Percentiles rank a stretch among this genome's conserved stretches.
These are phyloP conservation scores for Brassica carinata DNA, from an alignment of 345 rosid genomes.

Conservation along the genomic window DNA sequence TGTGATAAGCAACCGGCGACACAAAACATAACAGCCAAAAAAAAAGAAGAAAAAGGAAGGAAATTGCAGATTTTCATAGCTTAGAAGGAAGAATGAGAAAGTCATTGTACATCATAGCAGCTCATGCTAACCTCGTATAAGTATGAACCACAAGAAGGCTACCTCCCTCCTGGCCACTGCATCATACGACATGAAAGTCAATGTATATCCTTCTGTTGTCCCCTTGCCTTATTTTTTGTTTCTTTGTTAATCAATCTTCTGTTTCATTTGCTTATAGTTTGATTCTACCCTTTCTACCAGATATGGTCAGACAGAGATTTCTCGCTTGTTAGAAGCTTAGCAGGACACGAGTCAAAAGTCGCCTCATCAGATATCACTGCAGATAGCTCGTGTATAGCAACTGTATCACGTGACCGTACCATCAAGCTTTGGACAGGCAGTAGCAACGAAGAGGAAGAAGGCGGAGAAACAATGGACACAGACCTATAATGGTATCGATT, in stretches of 20 bases:
- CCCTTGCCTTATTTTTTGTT: slow-evolving; percentile 7
- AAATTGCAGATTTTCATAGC: too few relatives aligned
- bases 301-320: slow-evolving; percentile 95
- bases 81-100: too few relatives aligned
- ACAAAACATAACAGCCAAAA: too few relatives aligned
- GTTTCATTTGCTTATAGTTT: slow-evolving; percentile 12
- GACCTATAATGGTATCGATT: not conserved
- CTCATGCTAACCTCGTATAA: slow-evolving; percentile 23
- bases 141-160: slow-evolving; percentile 97
- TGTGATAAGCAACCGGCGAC: too few relatives aligned
- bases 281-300: slow-evolving; percentile 45
- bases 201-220: slow-evolving; percentile 49
- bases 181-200: slow-evolving; percentile 86
- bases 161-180: slow-evolving; percentile 68
- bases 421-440: slow-evolving; percentile 71
- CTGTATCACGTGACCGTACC: slow-evolving; percentile 74
- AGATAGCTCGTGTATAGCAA: slow-evolving; percentile 63
- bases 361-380: slow-evolving; percentile 64
- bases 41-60: too few relatives aligned
- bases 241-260: not conserved
- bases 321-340: slow-evolving; percentile 72
- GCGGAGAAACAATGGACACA: not conserved
- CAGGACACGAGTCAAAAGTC: slow-evolving; percentile 86
- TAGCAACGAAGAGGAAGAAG: slow-evolving; percentile 22
- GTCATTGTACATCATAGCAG: too few relatives aligned